phyloP scores from a whole-genome alignment of 2,329 filamentous ascomycete genomes.

The Tolypocladium tropicale region DNA sequence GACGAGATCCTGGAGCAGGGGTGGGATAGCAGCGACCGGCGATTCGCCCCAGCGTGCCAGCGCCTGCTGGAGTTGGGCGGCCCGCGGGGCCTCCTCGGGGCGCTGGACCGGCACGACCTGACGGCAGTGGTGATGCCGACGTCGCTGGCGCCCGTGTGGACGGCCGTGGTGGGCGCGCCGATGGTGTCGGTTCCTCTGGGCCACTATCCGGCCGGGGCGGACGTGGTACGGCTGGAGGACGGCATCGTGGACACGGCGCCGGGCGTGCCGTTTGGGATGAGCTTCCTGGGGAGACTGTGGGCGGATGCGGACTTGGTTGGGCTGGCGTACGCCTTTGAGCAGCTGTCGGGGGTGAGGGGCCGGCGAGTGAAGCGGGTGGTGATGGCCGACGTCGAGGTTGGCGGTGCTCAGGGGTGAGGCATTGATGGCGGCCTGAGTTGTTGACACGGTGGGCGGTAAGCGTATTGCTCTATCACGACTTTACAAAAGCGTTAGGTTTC shows the following conservation, averaged over 20 bases:
- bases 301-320: slow-evolving; percentile 47
- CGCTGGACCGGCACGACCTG: slow-evolving; percentile 41
- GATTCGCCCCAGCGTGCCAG: slow-evolving; percentile 36
- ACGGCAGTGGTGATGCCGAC: slow-evolving; percentile 53
- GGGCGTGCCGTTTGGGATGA: slow-evolving; percentile 37
- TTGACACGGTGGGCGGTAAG: too few species aligned
- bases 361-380: slow-evolving; percentile 3
- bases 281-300: slow-evolving; percentile 48
- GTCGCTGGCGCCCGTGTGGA: slow-evolving; percentile 8
- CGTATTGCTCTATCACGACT: too few species aligned
- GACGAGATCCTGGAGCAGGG: slow-evolving; percentile 36
- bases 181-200: slow-evolving; percentile 46
- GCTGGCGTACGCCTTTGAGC: slow-evolving; percentile 57
- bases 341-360: slow-evolving; percentile 26
- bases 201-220: slow-evolving; percentile 1
- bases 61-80: slow-evolving; percentile 46
- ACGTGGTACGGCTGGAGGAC: not conserved
- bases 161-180: slow-evolving; percentile 24
- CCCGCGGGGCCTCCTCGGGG: slow-evolving; percentile 49
- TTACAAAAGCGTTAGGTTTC: too few species aligned
- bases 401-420: not conserved
- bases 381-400: not conserved
- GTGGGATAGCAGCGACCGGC: slow-evolving; percentile 44
- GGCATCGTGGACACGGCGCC: slow-evolving; percentile 5
- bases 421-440: too few species aligned